These are phyloP conservation scores for Nannizziopsis arthrosporioides DNA, from an alignment of 2,329 filamentous ascomycete species.

Conservation along the genomic window DNA sequence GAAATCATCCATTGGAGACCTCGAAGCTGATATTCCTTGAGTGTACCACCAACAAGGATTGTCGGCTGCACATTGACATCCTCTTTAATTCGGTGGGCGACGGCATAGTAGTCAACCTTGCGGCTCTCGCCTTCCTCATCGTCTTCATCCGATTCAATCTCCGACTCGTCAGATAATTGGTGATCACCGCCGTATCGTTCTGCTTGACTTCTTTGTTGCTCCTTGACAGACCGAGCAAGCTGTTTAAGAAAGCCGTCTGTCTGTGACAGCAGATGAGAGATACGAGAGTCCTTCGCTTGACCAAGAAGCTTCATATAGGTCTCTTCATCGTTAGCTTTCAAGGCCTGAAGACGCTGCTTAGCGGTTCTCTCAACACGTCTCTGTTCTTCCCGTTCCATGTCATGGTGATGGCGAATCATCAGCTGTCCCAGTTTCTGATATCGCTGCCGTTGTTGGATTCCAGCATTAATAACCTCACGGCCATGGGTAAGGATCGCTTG, in stretches of 20 bases:
- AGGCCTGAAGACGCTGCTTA: conserved; percentile 96
- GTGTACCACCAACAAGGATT: conserved; percentile 78
- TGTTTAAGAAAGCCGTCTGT: conserved; percentile 96
- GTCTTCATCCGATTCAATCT: conserved; percentile 56
- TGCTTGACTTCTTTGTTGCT: conserved; percentile 74
- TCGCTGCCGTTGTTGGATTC: conserved; percentile 57
- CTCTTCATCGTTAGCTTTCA: conserved; percentile 98
- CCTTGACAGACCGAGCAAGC: conserved; percentile 85
- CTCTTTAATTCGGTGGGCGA: conserved; percentile 91
- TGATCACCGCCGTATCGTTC: conserved; percentile 63
- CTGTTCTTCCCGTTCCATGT: conserved; percentile 98
- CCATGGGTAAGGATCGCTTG: conserved; percentile 75
- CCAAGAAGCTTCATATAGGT: conserved; percentile 96
- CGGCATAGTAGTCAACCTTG: conserved; percentile 98
- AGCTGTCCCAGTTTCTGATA: conserved; percentile 76
- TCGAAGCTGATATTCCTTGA: conserved; percentile 98
- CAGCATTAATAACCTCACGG: conserved; percentile 60
- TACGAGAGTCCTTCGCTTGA: conserved; percentile 98
- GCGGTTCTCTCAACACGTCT: conserved; percentile 95
- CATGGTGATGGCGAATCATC: conserved; percentile 82
- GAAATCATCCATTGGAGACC: conserved; percentile 99
- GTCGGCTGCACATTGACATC: conserved; percentile 70
- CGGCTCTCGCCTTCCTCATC: conserved; percentile 48
- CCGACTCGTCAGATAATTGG: conserved; percentile 48
- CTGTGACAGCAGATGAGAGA: conserved; percentile 90